Base-by-base conservation (phyloP, 2,329 filamentous ascomycete genomes). In the Stemphylium vesicarium region DNA sequence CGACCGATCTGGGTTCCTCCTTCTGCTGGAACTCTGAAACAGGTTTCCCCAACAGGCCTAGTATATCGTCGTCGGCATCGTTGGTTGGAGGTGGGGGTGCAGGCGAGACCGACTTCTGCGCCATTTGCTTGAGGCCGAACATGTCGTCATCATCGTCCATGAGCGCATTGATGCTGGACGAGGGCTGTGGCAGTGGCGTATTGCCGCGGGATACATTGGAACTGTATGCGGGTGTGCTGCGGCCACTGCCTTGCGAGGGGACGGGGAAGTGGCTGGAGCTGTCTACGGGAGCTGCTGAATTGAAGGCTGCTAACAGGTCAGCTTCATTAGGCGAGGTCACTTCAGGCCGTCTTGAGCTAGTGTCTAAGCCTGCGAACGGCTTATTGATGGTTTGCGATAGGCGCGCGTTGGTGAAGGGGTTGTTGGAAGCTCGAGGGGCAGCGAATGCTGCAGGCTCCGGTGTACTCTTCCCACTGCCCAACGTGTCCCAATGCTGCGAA, bases 141-240 rank as follows among this genome's bases (percentile, higher is more conserved):
- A 92, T 91, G 70, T 96, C 92, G 70, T 96, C 92, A 64, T 88
- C 84, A 40, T 94, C 88, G 26, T 84, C 81, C 11, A 74, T 78
- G 57, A 87, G 77, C 0, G 59, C 47, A 37, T 67, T 65, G 40
- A 43, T 65, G 20, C 39, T 35, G 2, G 55, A 46, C 3, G 66
- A 53, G 13, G 58, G 31, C 18, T 68, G 62, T 8, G 69, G 67
- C 4, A 67, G 50, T 18, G 71, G 66, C 5, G 70, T 74, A 16
- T 70, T 64, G 7, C 64, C 62, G 37, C 64, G 64, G 6, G 71
- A 73, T 22, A 57, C 57, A 48, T 64, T 59, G 12, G 70, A 47
- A 31, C 63, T 62, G 26, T 65, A 56, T 13, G 69, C 72, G 22
- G 79, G 78, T 12, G 78, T 80, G 52, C 68, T 78, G 46, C 73